Evolutionary conservation across 306 rosid species (phyloP).

Genomic region (Casuarina glauca): DNA sequence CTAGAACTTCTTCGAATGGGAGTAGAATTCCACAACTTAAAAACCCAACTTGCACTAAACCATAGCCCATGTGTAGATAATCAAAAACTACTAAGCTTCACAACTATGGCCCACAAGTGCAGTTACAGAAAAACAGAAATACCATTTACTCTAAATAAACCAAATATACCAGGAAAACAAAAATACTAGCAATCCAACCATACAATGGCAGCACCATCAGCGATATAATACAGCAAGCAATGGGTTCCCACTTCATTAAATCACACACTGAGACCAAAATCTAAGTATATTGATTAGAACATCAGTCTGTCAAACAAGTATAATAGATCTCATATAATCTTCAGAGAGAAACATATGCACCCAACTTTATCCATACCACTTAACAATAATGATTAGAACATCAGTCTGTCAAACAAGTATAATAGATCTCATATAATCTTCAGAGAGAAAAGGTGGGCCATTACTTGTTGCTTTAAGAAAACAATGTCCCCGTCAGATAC

Average conservation of each 20-base stretch:
- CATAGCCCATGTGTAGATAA: background rate
- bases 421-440: background rate
- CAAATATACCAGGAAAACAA: too few relatives aligned
- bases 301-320: slow-evolving; percentile 4
- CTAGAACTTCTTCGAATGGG: background rate
- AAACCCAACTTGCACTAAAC: background rate
- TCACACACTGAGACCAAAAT: background rate
- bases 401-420: slow-evolving; percentile 5
- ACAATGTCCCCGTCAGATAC: slow-evolving; percentile 63
- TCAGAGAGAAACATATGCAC: background rate
- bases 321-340: background rate
- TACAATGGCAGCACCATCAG: background rate
- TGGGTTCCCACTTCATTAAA: background rate
- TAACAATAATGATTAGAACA: background rate
- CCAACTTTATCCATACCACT: background rate
- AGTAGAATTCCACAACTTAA: background rate
- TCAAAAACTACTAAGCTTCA: background rate
- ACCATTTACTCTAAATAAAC: background rate
- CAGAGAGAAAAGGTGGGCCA: slow-evolving; percentile 17
- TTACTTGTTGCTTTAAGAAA: slow-evolving; percentile 84
- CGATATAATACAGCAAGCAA: background rate
- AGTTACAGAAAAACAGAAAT: too few relatives aligned
- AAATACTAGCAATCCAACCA: background rate
- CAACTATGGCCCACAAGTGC: background rate
- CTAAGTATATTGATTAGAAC: background rate